A percentile compares a stretch with the other conserved stretches of the same genome.
These are phyloP conservation scores for Metschnikowia sp. DNA, from an alignment of 805 yeast genomes.

Conservation along the genomic window DNA sequence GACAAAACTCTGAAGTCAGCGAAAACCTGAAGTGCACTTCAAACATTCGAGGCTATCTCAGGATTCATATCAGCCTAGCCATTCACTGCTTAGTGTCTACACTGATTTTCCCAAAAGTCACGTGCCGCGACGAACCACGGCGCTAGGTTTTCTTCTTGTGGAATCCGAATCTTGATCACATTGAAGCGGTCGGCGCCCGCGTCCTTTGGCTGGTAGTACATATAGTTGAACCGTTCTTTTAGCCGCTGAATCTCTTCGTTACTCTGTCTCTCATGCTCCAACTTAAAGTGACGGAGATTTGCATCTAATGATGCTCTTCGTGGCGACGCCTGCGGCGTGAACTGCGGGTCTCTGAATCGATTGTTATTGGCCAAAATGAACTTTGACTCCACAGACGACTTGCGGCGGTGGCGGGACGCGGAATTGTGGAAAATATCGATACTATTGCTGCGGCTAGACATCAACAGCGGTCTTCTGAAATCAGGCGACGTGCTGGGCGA, in stretches of 20 bases:
- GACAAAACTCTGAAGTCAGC: too few relatives aligned
- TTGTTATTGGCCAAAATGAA: slow-evolving; percentile 20
- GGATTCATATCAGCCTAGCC: neutral
- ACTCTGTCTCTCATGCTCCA: slow-evolving; percentile 8
- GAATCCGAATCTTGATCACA: slow-evolving; percentile 47
- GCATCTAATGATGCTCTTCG: slow-evolving; percentile 15
- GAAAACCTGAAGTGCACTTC: too few relatives aligned
- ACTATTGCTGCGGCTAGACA: slow-evolving; percentile 21
- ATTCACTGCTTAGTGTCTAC: neutral
- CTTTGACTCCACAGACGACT: slow-evolving; percentile 34
- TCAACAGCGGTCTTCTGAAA: slow-evolving; percentile 12
- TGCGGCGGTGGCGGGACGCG: slow-evolving; percentile 11
- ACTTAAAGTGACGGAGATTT: slow-evolving; percentile 10
- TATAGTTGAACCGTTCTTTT: slow-evolving; percentile 26
- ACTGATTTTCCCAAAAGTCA: slow-evolving; percentile 56
- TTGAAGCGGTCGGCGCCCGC: slow-evolving; percentile 36
- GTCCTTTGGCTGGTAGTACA: slow-evolving; percentile 42
- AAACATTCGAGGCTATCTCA: too few relatives aligned
- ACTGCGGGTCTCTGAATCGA: slow-evolving; percentile 20
- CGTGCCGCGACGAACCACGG: slow-evolving; percentile 69
- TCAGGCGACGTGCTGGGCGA: slow-evolving; percentile 35
- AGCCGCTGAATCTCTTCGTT: slow-evolving; percentile 14
- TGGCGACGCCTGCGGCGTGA: slow-evolving; percentile 10
- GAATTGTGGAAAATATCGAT: slow-evolving; percentile 11
- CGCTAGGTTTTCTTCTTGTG: slow-evolving; percentile 64